Conservation (phyloP, 129 eudicot genomes). For the Flaveria linearis region DNA sequence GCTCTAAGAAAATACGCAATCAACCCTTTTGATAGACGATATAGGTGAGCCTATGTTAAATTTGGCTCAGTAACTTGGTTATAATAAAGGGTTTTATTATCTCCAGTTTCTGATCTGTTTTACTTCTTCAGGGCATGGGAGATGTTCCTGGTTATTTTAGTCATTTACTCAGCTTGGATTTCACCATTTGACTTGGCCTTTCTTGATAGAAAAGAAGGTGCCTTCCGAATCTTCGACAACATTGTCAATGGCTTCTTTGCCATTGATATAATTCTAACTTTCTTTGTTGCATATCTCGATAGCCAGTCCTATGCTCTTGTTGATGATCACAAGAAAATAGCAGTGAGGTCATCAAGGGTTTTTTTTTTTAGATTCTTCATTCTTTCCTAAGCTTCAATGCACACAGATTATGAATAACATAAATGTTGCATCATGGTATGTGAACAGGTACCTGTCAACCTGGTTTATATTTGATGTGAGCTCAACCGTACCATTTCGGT, state of each 20-base stretch:
- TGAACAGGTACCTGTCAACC: constrained; percentile 77
- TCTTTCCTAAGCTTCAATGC: not conserved
- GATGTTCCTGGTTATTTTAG: constrained; percentile 73
- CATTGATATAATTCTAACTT: constrained; percentile 77
- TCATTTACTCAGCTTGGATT: constrained; percentile 90
- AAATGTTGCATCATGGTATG: constrained; percentile 29
- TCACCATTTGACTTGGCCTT: constrained; percentile 93
- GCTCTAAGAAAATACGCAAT: constrained; percentile 44
- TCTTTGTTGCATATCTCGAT: constrained; percentile 96
- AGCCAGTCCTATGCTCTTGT: constrained; percentile 66
- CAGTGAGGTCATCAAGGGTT: constrained; percentile 55
- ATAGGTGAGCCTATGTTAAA: constrained; percentile 53
- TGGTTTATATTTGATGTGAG: constrained; percentile 91
- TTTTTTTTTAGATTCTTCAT: not conserved
- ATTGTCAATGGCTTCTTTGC: constrained; percentile 89
- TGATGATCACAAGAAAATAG: constrained; percentile 81
- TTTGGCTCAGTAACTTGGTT: not conserved
- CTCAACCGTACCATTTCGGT: constrained; percentile 82
- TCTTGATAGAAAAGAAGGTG: constrained; percentile 52
- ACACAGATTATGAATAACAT: not conserved
- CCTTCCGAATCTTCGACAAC: constrained; percentile 71
- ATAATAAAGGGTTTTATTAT: not conserved
- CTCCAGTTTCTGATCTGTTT: constrained; percentile 10
- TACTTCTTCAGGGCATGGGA: constrained; percentile 86
- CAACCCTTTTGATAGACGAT: constrained; percentile 68